Conservation (phyloP, 495 filamentous ascomycete genomes). For the Lepidopterella palustris region DNA sequence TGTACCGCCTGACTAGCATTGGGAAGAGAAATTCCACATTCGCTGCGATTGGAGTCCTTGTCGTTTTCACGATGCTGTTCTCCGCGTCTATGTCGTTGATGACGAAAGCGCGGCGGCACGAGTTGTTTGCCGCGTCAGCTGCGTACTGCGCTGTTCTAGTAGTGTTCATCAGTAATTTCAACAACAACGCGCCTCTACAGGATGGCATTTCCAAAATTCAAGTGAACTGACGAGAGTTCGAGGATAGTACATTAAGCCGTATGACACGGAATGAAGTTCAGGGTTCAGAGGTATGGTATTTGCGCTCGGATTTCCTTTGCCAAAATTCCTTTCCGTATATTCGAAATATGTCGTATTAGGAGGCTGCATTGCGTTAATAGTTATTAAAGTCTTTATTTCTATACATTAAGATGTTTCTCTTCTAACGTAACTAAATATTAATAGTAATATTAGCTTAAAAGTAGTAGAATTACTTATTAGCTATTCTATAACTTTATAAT, state of each 20-base stretch:
- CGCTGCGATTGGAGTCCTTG: conserved; percentile 22
- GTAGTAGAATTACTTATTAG: not conserved
- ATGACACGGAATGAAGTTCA: not conserved
- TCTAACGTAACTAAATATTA: not conserved
- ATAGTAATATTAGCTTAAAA: not conserved
- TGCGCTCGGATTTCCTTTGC: not conserved
- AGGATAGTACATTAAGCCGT: not conserved
- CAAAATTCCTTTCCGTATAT: not conserved
- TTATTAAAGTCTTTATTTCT: not conserved
- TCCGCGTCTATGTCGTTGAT: conserved; percentile 1
- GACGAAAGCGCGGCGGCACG: conserved; percentile 4
- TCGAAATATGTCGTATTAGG: not conserved
- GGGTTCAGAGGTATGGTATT: not conserved
- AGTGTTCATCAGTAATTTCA: conserved; percentile 14
- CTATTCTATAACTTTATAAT: not conserved
- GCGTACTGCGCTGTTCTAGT: conserved; percentile 10
- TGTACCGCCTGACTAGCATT: conserved; percentile 34
- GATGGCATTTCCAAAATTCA: not conserved
- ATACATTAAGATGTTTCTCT: not conserved
- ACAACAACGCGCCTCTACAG: not conserved
- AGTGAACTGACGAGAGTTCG: not conserved
- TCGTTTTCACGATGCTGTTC: conserved; percentile 22
- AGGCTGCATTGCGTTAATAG: not conserved
- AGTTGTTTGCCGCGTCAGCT: conserved; percentile 10
- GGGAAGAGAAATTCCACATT: conserved; percentile 10